Evolutionary conservation across 371 early-diverging fungal species (phyloP).

Genomic region (Mucor racemosus): DNA sequence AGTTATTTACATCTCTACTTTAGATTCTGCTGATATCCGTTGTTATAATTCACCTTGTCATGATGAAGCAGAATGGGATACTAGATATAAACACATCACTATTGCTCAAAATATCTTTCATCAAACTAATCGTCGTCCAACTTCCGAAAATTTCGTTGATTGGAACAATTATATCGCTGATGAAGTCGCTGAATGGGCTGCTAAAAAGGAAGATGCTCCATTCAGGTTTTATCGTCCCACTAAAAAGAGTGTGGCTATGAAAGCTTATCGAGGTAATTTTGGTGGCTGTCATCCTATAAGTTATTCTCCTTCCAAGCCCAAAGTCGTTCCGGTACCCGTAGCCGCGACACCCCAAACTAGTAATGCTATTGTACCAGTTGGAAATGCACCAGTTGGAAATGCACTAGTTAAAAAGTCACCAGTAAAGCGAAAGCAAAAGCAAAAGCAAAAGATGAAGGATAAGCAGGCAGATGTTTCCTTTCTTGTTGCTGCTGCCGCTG

Average conservation of each 20-base stretch:
- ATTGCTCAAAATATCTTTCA: not conserved
- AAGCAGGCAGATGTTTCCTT: too few species aligned
- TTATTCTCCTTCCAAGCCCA: not conserved
- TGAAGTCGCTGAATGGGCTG: not conserved
- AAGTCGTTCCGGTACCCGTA: not conserved
- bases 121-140: not conserved
- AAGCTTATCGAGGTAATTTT: not conserved
- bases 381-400: too few species aligned
- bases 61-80: not conserved
- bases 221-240: not conserved
- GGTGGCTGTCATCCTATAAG: not conserved
- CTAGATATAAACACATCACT: not conserved
- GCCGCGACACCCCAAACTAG: too few species aligned
- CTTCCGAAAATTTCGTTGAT: not conserved
- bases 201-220: not conserved
- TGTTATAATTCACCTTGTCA: not conserved
- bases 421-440: too few species aligned
- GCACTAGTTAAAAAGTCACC: too few species aligned
- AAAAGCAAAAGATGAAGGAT: too few species aligned
- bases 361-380: too few species aligned
- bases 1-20: not conserved
- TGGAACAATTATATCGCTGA: not conserved
- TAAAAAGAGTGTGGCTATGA: not conserved
- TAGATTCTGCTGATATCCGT: conserved; percentile 11
- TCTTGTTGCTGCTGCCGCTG: not conserved